Base-by-base conservation (phyloP, 805 yeast species). In the Metschnikowia anglica region DNA sequence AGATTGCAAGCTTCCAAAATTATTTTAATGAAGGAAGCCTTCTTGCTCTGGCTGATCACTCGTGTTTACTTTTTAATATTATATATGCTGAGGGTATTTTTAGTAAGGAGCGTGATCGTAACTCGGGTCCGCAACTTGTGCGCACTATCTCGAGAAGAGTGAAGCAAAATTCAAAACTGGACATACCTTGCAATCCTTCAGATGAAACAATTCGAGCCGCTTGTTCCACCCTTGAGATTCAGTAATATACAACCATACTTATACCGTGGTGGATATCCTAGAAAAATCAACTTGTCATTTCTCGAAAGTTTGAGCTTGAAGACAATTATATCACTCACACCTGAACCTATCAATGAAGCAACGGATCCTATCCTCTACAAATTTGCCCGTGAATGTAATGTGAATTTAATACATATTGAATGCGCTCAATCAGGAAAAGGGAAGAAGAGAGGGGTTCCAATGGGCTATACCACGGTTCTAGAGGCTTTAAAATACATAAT, bases 221-320 rank as follows among this genome's bases (percentile, higher is more conserved):
- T 75, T 3, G 82, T 81, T 0, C 88, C 96, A 0, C 98, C 99
- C 2, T 69, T 90, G 46, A 73, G 88, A 45, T 93, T 85, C 62
- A 80, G 81, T 37, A 71, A 79, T 12, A 79, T 90, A 2, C 87
- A 84, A 54, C 79, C 85, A 2, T 70, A 76, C 37, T 66, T 91
- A 3, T 85, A 81, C 55, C 66, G 98, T 34, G 98, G 98, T 0
- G 84, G 95, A 1, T 87, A 85, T 54, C 98, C 98, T 1, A 74
- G 93, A 39, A 79, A 80, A 35, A 74, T 82, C 43, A 90, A 88
- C 57, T 72, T 77, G 47, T 72, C 82, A 7, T 93, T 83, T 56
- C 66, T 93, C 8, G 68, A 74, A 49, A 73, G 88, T 25, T 71
- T 90, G 24, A 66, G 76, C 30, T 70, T 93, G 43, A 80, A 74